Conservation (phyloP, 345 rosid genomes). For the Populus deltoides region DNA sequence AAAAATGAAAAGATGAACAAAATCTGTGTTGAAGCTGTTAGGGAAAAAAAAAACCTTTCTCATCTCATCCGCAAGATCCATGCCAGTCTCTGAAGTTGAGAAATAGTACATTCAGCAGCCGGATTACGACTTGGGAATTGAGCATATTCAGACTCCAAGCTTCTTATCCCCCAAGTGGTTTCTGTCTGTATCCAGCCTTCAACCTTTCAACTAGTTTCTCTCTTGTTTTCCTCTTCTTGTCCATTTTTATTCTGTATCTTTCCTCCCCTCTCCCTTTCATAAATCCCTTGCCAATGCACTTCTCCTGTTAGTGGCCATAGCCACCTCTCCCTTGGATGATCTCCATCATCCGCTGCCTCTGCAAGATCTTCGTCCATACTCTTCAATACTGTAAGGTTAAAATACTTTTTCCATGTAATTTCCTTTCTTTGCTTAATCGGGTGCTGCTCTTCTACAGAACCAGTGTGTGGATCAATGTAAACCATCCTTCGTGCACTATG, state of each 20-base stretch:
- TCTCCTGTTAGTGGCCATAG: constrained; percentile 93
- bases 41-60: constrained; percentile 1
- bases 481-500: constrained; percentile 88
- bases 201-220: constrained; percentile 67
- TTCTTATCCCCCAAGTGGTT: constrained; percentile 54
- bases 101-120: background rate
- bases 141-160: background rate
- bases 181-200: constrained; percentile 73
- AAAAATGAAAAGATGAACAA: constrained; percentile 3
- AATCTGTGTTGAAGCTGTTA: constrained; percentile 14
- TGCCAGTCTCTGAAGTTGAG: constrained; percentile 1
- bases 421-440: constrained; percentile 56
- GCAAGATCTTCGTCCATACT: constrained; percentile 98
- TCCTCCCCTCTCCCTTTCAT: constrained; percentile 96
- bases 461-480: constrained; percentile 74
- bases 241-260: constrained; percentile 87
- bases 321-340: constrained; percentile 71
- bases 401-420: constrained; percentile 75
- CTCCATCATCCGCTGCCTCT: constrained; percentile 94
- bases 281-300: constrained; percentile 96
- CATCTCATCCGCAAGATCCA: background rate
- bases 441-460: constrained; percentile 75
- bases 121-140: background rate
- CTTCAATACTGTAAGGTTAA: constrained; percentile 67
- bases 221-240: constrained; percentile 80